Base-by-base conservation (phyloP, 495 filamentous ascomycete genomes). In the Penicillium canescens region DNA sequence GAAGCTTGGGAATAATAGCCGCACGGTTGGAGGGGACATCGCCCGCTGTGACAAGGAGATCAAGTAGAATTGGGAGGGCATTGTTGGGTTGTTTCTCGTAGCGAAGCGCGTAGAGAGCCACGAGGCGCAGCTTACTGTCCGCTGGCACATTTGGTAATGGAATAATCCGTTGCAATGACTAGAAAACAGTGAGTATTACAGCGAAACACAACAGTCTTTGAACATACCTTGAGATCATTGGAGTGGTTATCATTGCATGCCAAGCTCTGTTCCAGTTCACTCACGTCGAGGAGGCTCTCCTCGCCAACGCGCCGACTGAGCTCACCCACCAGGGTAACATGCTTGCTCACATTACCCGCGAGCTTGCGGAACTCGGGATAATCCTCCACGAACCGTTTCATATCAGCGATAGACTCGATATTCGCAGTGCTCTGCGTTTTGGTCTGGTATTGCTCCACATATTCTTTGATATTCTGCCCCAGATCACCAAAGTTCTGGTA, bases 361-460 rank as follows among this genome's bases (percentile, higher is more conserved):
- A 98, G 86, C 61, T 96, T 92, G 35, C 94, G 82, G 71, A 98
- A 98, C 62, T 98, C 94, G 16, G 94, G 94, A 64, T 96, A 98
- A 62, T 98, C 94, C 66, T 98, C 94, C 50, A 98, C 92, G 63
- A 98, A 98, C 39, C 93, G 91, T 70, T 98, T 98, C 94, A 98
- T 98, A 64, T 98, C 94, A 35, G 86, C 79, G 50, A 98, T 97
- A 26, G 91, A 96, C 59, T 98, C 94, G 57, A 98, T 95, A 63
- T 96, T 92, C 68, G 88, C 89, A 60, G 85, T 96, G 56, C 83
- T 94, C 63, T 96, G 88, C 10, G 91, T 96, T 68, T 96, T 96
- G 24, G 86, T 89, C 61, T 97, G 94, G 66, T 96, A 98, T 57
- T 97, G 94, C 67, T 95, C 91, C 53, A 98, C 94, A 68, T 98